Percentiles rank a stretch among this genome's conserved stretches.
These are phyloP conservation scores for Darksidea phi DNA, from an alignment of 495 filamentous ascomycete species.

Conservation along the genomic window DNA sequence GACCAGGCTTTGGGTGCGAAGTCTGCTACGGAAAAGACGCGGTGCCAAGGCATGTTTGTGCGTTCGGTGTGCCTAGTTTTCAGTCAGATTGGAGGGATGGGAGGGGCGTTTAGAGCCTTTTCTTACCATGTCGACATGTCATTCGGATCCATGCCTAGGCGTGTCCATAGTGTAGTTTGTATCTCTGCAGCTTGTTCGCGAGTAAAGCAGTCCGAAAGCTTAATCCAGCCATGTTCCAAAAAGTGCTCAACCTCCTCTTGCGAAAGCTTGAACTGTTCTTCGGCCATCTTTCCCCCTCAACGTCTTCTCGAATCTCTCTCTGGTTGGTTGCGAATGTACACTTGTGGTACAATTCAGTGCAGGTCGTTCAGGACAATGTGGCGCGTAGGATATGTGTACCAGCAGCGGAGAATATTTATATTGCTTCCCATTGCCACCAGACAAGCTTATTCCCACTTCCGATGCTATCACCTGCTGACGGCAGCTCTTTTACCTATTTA, in stretches of 20 bases:
- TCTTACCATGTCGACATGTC: conserved; percentile 66
- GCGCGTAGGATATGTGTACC: too few relatives aligned
- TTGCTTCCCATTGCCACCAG: too few relatives aligned
- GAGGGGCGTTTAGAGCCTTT: conserved; percentile 10
- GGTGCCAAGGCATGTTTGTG: conserved; percentile 65
- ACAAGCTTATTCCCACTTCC: too few relatives aligned
- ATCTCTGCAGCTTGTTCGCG: conserved; percentile 57
- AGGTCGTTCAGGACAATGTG: too few relatives aligned
- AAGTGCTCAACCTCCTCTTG: conserved; percentile 64
- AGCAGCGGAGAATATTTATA: too few relatives aligned
- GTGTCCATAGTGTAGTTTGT: conserved; percentile 62
- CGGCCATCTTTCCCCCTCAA: background rate
- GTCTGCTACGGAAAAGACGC: conserved; percentile 51
- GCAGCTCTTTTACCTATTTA: too few relatives aligned
- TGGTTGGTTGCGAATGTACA: too few relatives aligned
- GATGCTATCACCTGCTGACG: too few relatives aligned
- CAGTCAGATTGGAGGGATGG: background rate
- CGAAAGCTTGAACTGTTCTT: conserved; percentile 46
- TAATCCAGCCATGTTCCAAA: conserved; percentile 64
- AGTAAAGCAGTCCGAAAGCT: conserved; percentile 61
- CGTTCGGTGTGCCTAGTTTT: conserved; percentile 45
- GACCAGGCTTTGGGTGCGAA: conserved; percentile 69
- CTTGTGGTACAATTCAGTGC: too few relatives aligned
- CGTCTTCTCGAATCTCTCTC: too few relatives aligned
- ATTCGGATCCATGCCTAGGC: conserved; percentile 63